Base-by-base conservation (phyloP, 805 yeast genomes). In the Metschnikowia anglica region DNA sequence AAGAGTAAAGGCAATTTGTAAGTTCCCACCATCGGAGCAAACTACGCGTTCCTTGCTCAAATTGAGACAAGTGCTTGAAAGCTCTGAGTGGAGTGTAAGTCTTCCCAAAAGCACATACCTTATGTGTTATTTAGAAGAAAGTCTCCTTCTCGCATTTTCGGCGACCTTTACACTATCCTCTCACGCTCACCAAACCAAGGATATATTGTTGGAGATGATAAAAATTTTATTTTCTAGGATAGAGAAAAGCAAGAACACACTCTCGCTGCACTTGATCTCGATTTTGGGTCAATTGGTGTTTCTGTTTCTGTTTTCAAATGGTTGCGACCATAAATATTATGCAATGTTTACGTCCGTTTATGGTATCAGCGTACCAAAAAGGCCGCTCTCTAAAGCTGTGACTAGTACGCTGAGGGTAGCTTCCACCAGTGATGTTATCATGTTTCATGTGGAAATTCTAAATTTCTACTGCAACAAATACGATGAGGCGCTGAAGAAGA, bases 221-320 rank as follows among this genome's bases (percentile, higher is more conserved):
- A 19, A 17, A n/a, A 12, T 36, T 3, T 26, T 48, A 4, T 48
- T 48, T 13, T 23, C 49, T 1, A 26, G 46, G 13, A 25, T 37
- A 16, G 27, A 36, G 2, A 19, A 31, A 10, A 20, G 18, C 10
- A 34, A 31, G 4, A 17, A 27, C 10, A 32, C 30, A 4, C 36
- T 48, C 24, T 31, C 43, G 10, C 36, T 40, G 34, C 39, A 43
- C 17, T 36, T 52, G 33, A 21, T 41, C 13, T 45, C 37, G 16
- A 34, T 45, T n/a, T 29, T 52, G 21, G 48, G 45, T 5, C 49
- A 51, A 24, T 32, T 50, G 34, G 52, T 43, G 13, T 51, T 49
- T 18, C 23, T 33, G 42, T 43, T 49, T 25, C 35, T 35, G 29
- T 47, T 44, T 15, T 29, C 38, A 2, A 39, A n/a, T 25, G 51